Percentiles rank a stretch among this genome's conserved stretches.
phyloP scores from a whole-genome alignment of 441 rosid species.

The Eutrema salsugineum region DNA sequence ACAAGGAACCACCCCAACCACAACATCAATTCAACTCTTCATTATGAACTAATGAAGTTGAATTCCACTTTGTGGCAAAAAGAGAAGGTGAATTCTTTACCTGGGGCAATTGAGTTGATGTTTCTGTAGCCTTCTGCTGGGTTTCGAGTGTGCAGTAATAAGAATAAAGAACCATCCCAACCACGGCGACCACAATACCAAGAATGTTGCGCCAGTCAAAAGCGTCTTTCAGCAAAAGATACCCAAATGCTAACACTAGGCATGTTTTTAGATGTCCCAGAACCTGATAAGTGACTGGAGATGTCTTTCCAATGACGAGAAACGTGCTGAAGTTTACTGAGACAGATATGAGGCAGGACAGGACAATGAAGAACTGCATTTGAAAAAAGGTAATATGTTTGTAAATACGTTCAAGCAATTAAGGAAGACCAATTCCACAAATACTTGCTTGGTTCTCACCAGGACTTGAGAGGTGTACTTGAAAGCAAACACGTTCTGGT shows the following conservation, averaged over 20 bases:
- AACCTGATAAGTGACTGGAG: conserved; percentile 93
- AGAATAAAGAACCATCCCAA: conserved; percentile 79
- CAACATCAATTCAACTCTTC: no score
- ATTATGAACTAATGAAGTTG: not conserved
- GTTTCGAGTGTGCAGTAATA: conserved; percentile 55
- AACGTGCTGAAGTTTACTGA: conserved; percentile 94
- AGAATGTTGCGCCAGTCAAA: conserved; percentile 87
- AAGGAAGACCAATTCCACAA: not conserved
- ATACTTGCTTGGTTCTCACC: conserved; percentile 42
- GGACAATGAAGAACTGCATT: conserved; percentile 85
- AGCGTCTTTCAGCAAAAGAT: conserved; percentile 70
- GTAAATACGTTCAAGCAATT: conserved; percentile 8
- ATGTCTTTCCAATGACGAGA: conserved; percentile 86
- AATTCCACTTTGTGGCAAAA: not conserved
- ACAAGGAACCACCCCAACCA: not conserved
- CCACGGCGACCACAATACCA: conserved; percentile 70
- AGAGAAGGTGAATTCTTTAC: conserved; percentile 18
- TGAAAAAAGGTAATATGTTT: not conserved
- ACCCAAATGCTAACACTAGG: conserved; percentile 84
- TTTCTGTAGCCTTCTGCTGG: conserved; percentile 73
- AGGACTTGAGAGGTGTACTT: conserved; percentile 81
- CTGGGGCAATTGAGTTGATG: conserved; percentile 55
- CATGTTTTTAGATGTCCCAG: conserved; percentile 88
- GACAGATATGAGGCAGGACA: conserved; percentile 88
- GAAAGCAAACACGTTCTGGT: conserved; percentile 82